Percentiles rank a stretch among this genome's conserved stretches.
These are phyloP conservation scores for Hypoxylon sp. DNA, from an alignment of 2,329 filamentous ascomycete genomes.

Conservation along the genomic window DNA sequence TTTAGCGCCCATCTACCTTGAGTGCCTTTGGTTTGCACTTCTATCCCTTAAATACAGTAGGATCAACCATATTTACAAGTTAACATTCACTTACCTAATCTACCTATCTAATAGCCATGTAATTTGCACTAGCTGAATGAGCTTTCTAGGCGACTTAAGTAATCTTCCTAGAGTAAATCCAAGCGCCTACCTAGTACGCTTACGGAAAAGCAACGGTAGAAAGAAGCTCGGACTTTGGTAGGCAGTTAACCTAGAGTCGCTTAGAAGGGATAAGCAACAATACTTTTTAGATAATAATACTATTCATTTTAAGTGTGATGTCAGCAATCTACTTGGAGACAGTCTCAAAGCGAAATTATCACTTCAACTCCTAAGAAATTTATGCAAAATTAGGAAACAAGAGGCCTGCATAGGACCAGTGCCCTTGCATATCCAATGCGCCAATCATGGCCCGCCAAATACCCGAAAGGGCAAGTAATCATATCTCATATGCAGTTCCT, in stretches of 20 bases:
- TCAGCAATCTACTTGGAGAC: neutral
- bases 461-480: constrained; percentile 41
- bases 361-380: neutral
- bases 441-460: constrained; percentile 38
- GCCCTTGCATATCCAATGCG: constrained; percentile 34
- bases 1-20: neutral
- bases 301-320: neutral
- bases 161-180: neutral
- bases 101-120: neutral
- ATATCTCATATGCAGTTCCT: constrained; percentile 16
- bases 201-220: neutral
- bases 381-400: neutral
- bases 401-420: constrained; percentile 16
- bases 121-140: neutral
- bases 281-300: neutral
- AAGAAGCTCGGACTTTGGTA: neutral
- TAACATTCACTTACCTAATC: neutral
- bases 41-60: neutral
- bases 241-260: neutral
- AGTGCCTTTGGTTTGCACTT: neutral
- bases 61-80: neutral
- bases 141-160: neutral
- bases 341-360: neutral
- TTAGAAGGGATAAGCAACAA: neutral
- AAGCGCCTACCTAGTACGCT: neutral